A percentile compares a stretch with the other conserved stretches of the same genome.
Evolutionary conservation across 2,329 filamentous ascomycete species (phyloP).

Genomic region (Neofusicoccum parvum): DNA sequence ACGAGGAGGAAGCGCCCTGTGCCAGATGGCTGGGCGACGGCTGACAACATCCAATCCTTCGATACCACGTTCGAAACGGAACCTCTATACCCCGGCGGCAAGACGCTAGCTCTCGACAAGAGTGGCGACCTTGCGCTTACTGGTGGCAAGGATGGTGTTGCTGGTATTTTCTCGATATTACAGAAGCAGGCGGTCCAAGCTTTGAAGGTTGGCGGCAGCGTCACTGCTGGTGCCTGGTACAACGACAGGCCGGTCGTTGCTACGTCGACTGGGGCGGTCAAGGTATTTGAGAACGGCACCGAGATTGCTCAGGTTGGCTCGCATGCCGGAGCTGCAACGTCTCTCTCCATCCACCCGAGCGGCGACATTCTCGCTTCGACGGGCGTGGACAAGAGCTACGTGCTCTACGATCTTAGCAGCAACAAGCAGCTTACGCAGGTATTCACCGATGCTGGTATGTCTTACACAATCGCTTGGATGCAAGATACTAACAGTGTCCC

Average conservation of each 20-base stretch:
- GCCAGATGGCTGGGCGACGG: slow-evolving; percentile 80
- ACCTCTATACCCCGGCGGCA: slow-evolving; percentile 61
- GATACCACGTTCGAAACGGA: slow-evolving; percentile 57
- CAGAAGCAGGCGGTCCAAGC: slow-evolving; percentile 74
- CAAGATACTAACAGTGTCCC: slow-evolving; percentile 32
- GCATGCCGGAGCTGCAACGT: slow-evolving; percentile 80
- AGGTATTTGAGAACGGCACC: slow-evolving; percentile 72
- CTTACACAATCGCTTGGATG: background rate
- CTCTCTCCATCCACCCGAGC: slow-evolving; percentile 78
- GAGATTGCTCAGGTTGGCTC: slow-evolving; percentile 72
- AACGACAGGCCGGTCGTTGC: slow-evolving; percentile 71
- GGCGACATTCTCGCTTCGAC: slow-evolving; percentile 83
- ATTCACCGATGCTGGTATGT: slow-evolving; percentile 77
- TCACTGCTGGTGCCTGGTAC: slow-evolving; percentile 69
- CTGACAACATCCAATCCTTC: slow-evolving; percentile 68
- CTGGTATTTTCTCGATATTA: slow-evolving; percentile 77
- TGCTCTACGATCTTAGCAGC: slow-evolving; percentile 77
- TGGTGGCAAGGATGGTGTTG: slow-evolving; percentile 72
- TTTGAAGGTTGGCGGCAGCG: slow-evolving; percentile 63
- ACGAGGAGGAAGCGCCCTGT: slow-evolving; percentile 86
- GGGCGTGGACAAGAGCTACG: slow-evolving; percentile 87
- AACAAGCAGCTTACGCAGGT: slow-evolving; percentile 74
- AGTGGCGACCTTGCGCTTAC: slow-evolving; percentile 69
- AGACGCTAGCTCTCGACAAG: slow-evolving; percentile 59
- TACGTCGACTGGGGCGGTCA: slow-evolving; percentile 75